Percentiles rank a stretch among this genome's conserved stretches.
Conservation (phyloP, 306 rosid species). For the Myrica gale region DNA sequence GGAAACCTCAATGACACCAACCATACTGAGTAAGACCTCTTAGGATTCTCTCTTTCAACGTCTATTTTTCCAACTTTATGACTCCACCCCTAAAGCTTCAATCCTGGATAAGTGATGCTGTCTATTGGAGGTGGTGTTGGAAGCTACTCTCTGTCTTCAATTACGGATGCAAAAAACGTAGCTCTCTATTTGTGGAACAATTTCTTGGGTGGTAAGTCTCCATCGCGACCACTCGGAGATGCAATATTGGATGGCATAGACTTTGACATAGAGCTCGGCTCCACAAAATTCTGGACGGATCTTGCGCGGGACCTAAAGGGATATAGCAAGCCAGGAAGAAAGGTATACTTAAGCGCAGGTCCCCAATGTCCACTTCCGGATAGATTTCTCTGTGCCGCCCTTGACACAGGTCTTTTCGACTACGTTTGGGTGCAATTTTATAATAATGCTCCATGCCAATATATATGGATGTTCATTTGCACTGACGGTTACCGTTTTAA, state of each 20-base stretch:
- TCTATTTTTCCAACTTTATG: too few species aligned
- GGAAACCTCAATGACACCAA: too few species aligned
- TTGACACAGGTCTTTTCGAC: slow-evolving; percentile 41
- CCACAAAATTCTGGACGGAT: slow-evolving; percentile 18
- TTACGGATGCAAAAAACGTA: slow-evolving; percentile 37
- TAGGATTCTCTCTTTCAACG: too few species aligned
- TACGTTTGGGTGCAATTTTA: slow-evolving; percentile 64
- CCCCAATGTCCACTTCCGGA: slow-evolving; percentile 62
- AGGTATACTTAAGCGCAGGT: slow-evolving; percentile 45
- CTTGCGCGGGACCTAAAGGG: slow-evolving; percentile 37
- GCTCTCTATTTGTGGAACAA: slow-evolving; percentile 53
- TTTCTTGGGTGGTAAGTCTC: slow-evolving; percentile 47
- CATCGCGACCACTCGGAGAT: slow-evolving; percentile 44
- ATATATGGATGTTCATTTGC: too few species aligned
- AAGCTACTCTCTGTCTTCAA: slow-evolving; percentile 41
- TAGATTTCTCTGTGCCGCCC: slow-evolving; percentile 17
- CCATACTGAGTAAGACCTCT: too few species aligned
- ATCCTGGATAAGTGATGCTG: too few species aligned
- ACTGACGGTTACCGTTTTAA: too few species aligned
- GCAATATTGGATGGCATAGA: slow-evolving; percentile 57
- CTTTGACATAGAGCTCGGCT: slow-evolving; percentile 42
- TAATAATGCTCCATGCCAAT: slow-evolving; percentile 43
- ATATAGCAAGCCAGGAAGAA: slow-evolving; percentile 14
- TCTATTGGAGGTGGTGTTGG: slow-evolving; percentile 42
- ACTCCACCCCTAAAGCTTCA: too few species aligned